Percentiles rank a stretch among this genome's conserved stretches.
phyloP scores from a whole-genome alignment of 345 rosid species.

The Moringa oleifera region DNA sequence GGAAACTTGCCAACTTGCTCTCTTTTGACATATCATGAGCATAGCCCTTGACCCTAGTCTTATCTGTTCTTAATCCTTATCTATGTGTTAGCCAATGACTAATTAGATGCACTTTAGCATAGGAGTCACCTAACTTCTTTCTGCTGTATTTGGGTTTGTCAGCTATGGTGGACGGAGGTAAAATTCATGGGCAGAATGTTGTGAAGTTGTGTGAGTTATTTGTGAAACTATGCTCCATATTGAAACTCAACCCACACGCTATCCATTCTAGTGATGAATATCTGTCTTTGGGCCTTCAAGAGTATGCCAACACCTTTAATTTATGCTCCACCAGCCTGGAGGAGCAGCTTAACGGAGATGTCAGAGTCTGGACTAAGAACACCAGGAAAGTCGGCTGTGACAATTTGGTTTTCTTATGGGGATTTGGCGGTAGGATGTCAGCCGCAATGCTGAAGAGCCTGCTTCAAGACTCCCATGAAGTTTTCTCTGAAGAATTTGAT shows the following conservation, averaged over 20 bases:
- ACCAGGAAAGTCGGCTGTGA: slow-evolving; percentile 47
- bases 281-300: slow-evolving; percentile 27
- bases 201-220: slow-evolving; percentile 65
- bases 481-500: slow-evolving; percentile 46
- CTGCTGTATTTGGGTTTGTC: slow-evolving; percentile 17
- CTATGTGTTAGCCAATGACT: not conserved
- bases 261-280: slow-evolving; percentile 21
- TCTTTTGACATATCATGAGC: not conserved
- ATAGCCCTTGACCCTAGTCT: not conserved
- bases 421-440: slow-evolving; percentile 39
- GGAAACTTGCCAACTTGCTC: not conserved
- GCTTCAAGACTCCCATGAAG: slow-evolving; percentile 49
- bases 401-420: slow-evolving; percentile 80
- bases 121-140: not conserved
- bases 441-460: slow-evolving; percentile 52
- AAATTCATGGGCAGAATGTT: slow-evolving; percentile 56
- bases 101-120: not conserved
- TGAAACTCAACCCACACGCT: slow-evolving; percentile 32
- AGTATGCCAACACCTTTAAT: slow-evolving; percentile 28
- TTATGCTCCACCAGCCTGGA: slow-evolving; percentile 19
- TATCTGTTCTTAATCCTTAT: not conserved
- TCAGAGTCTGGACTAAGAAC: slow-evolving; percentile 56
- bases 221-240: slow-evolving; percentile 54
- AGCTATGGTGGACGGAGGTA: slow-evolving; percentile 33
- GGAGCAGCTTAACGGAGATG: slow-evolving; percentile 34